Evolutionary conservation across 139 green algal species (phyloP), one percentile per base, ranked within the genome.

Genomic region (Chlamydomonas schloesseri): DNA sequence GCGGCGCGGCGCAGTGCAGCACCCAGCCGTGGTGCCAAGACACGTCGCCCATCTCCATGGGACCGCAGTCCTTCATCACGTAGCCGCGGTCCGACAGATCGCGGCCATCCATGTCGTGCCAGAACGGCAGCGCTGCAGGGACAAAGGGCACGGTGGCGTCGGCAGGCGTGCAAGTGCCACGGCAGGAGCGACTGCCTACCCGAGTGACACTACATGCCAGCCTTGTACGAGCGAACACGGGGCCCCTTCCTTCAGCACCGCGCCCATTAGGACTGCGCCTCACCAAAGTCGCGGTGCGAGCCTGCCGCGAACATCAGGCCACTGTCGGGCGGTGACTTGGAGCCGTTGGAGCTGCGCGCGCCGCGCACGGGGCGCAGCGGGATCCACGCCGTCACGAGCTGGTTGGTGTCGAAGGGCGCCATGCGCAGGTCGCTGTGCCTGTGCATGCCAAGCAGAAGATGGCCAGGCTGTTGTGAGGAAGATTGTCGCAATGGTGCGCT

Each of bases 351-450:
- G 64, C 46, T 33, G 46, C n/a, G 46, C 9, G 68, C 67, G 4
- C 88, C 81, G 10, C 42, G 47, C 28, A 95, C 84, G 14, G 88
- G 71, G 0, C 93, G 88, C 74, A 97, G 57, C 3, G 94, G 94
- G 9, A 97, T 92, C 94, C 94, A 97, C 0, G 92, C 89, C 26
- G 94, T 97, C 2, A 97, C 74, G 69, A 93, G 92, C 0, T 73
- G 29, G 85, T 96, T 96, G 58, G 92, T 95, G 92, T 97, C 94
- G 20, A 97, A 79, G 5, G 93, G 93, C 0, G 93, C 88, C 92
- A 96, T 95, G 71, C 86, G 80, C 31, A 91, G 31, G 85, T 95
- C 93, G 58, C 74, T 89, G 85, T 94, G 93, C 42, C 42, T 50
- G 42, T 50, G 42, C n/a, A n/a, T n/a, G n/a, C n/a, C n/a, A n/a